Conservation (phyloP, 345 rosid genomes). For the Gossypium raimondii region DNA sequence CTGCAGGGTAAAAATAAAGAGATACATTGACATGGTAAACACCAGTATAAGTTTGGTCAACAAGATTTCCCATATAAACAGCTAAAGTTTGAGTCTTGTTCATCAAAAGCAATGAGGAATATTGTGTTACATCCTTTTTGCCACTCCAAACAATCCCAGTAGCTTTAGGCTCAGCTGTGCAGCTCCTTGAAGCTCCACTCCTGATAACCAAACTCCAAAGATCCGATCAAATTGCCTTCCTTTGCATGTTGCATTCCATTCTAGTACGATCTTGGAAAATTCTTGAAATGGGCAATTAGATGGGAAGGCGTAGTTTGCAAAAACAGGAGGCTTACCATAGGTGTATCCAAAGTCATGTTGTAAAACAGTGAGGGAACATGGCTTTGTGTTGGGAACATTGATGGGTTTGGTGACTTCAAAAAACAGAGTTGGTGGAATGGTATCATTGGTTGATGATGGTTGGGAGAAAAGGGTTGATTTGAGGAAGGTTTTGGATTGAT, state of each 20-base stretch:
- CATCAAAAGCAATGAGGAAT: constrained; percentile 57
- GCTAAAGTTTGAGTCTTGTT: constrained; percentile 51
- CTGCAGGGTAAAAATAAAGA: constrained; percentile 55
- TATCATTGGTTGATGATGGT: constrained; percentile 21
- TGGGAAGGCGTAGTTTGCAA: not conserved
- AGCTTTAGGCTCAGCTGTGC: constrained; percentile 78
- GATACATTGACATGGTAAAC: constrained; percentile 63
- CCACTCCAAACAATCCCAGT: constrained; percentile 74
- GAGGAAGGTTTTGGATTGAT: constrained; percentile 29
- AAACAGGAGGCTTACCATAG: not conserved
- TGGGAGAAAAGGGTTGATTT: constrained; percentile 30
- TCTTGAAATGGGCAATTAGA: not conserved
- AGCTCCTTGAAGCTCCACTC: constrained; percentile 87
- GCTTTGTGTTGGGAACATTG: constrained; percentile 22
- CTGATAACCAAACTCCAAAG: constrained; percentile 79
- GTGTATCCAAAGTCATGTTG: not conserved
- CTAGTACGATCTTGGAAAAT: not conserved
- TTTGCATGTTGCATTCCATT: constrained; percentile 60
- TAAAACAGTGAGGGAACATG: not conserved
- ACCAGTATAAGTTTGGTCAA: constrained; percentile 64
- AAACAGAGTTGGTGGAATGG: constrained; percentile 45
- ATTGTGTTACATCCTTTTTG: constrained; percentile 73
- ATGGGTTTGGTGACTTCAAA: constrained; percentile 77
- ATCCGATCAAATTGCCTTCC: constrained; percentile 84
- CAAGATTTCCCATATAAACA: constrained; percentile 60